phyloP scores from a whole-genome alignment of 1,284 basidiomycete genomes.

The Waitea zeae region DNA sequence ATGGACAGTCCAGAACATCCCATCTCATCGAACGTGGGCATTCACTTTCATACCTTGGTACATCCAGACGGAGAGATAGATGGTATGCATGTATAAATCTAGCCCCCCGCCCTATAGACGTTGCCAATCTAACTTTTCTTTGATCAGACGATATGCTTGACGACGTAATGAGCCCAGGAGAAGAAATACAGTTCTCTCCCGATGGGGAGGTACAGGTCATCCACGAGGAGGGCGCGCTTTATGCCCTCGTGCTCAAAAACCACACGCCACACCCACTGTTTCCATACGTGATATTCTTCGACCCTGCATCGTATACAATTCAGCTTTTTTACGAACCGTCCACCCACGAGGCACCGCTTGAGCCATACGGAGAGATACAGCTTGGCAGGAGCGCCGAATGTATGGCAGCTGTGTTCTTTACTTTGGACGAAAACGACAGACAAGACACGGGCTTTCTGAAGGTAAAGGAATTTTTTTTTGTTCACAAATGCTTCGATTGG shows the following conservation, averaged over 20 bases:
- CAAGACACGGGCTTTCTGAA: not conserved
- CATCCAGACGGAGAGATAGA: no score
- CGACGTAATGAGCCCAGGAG: not conserved
- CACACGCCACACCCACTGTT: not conserved
- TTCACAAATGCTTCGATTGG: not conserved
- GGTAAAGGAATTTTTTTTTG: not conserved
- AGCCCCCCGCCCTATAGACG: no score
- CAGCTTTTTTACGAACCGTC: not conserved
- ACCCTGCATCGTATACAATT: not conserved
- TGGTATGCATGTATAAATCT: no score
- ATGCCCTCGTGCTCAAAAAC: not conserved
- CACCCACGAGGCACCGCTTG: not conserved
- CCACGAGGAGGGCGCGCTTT: not conserved
- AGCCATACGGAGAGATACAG: not conserved
- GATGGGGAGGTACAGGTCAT: not conserved
- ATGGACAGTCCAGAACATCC: no score
- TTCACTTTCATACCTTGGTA: no score
- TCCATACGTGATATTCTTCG: not conserved
- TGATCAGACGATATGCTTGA: no score
- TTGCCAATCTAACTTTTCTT: no score
- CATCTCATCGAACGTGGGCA: no score
- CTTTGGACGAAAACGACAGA: not conserved
- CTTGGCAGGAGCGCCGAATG: not conserved
- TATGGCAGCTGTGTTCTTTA: not conserved
- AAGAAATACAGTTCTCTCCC: not conserved